Evolutionary conservation across 345 rosid species (phyloP).

Genomic region (Acer negundo): DNA sequence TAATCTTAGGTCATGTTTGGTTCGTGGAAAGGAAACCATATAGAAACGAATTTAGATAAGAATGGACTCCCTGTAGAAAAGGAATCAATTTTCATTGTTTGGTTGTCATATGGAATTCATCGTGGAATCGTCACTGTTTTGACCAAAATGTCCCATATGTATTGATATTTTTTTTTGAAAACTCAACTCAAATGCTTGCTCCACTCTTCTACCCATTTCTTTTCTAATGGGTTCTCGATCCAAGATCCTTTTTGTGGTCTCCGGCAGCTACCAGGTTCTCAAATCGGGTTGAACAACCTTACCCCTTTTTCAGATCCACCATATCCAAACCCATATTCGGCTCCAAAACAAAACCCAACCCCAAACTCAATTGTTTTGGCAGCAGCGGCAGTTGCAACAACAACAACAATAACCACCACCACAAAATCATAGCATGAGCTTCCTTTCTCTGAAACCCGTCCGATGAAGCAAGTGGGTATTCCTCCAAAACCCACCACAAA

Average conservation of each 20-base stretch:
- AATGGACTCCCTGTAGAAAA: too few species aligned
- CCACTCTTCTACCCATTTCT: slow-evolving; percentile 37
- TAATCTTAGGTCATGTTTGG: too few species aligned
- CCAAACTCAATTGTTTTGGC: slow-evolving; percentile 10
- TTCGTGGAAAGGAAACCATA: too few species aligned
- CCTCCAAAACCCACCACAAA: slow-evolving; percentile 53
- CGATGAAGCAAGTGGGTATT: slow-evolving; percentile 59
- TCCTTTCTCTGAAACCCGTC: slow-evolving; percentile 52
- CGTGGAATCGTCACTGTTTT: too few species aligned
- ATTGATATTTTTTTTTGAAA: too few species aligned
- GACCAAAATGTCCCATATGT: too few species aligned
- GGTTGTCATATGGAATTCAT: too few species aligned
- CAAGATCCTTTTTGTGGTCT: slow-evolving; percentile 32
- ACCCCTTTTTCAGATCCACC: slow-evolving; percentile 57
- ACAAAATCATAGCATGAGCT: slow-evolving; percentile 16
- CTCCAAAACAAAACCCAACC: slow-evolving; percentile 25
- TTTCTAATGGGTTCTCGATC: slow-evolving; percentile 40
- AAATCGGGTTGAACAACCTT: slow-evolving; percentile 59
- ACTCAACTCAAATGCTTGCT: slow-evolving; percentile 35
- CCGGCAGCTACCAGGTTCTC: slow-evolving; percentile 38
- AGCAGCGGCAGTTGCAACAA: neutral
- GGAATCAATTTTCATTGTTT: too few species aligned
- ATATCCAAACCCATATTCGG: slow-evolving; percentile 54
- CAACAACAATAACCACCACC: slow-evolving; percentile 1
- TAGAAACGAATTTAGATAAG: too few species aligned